Conservation (phyloP, 352 stramenopile genomes). For the Pythium chondricola region DNA sequence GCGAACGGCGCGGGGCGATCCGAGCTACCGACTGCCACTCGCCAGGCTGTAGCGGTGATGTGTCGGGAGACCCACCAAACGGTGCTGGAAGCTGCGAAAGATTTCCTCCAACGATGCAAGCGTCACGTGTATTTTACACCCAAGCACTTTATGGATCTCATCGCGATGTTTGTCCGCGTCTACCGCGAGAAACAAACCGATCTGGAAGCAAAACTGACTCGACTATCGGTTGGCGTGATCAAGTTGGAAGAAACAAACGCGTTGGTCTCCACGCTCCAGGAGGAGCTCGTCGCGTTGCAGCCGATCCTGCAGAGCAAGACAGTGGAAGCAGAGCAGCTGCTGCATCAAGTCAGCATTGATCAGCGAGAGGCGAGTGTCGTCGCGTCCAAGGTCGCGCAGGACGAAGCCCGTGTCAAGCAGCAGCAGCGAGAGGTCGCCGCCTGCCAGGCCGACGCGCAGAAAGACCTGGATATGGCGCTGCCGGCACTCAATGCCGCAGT, state of each 20-base stretch:
- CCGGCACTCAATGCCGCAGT: conserved; percentile 73
- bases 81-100: conserved; percentile 9
- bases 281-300: conserved; percentile 83
- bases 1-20: background rate
- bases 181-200: conserved; percentile 42
- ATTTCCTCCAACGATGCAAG: conserved; percentile 31
- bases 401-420: conserved; percentile 59
- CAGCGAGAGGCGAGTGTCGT: conserved; percentile 45
- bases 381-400: conserved; percentile 40
- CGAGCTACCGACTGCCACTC: conserved; percentile 12
- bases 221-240: conserved; percentile 53
- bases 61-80: conserved; percentile 58
- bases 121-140: conserved; percentile 63
- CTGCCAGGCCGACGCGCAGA: conserved; percentile 68
- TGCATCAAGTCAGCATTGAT: conserved; percentile 54
- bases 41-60: conserved; percentile 26
- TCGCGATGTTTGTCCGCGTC: conserved; percentile 80
- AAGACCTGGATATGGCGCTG: conserved; percentile 64
- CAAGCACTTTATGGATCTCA: conserved; percentile 88
- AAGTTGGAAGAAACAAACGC: conserved; percentile 72
- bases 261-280: conserved; percentile 49
- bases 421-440: conserved; percentile 53
- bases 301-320: conserved; percentile 59
- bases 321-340: conserved; percentile 52
- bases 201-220: conserved; percentile 41